Evolutionary conservation across 805 yeast species (phyloP).

Genomic region (Nadsonia fulvescens): DNA sequence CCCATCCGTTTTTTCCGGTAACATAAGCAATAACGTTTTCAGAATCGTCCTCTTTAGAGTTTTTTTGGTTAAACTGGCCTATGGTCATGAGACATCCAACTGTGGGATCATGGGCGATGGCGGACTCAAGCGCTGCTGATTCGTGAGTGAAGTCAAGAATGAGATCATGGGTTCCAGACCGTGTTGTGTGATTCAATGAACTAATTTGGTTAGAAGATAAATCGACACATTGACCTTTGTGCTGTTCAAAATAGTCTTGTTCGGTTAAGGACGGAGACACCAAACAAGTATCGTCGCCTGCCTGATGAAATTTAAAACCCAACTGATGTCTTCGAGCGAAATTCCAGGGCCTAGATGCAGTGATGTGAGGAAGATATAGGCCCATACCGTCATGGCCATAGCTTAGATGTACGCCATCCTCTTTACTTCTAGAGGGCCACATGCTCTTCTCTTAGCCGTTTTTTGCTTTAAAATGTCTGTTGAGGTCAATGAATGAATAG

Average conservation of each 20-base stretch:
- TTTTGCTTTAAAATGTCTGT: no score
- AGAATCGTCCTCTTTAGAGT: slow-evolving; percentile 1
- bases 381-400: slow-evolving; percentile 27
- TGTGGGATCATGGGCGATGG: slow-evolving; percentile 8
- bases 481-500: no score
- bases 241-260: slow-evolving; percentile 1
- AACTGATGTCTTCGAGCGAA: slow-evolving; percentile 16
- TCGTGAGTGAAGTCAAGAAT: slow-evolving; percentile 4
- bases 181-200: slow-evolving; percentile 1
- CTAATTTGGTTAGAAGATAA: no score
- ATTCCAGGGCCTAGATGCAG: slow-evolving; percentile 11
- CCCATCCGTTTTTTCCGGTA: slow-evolving; percentile 4
- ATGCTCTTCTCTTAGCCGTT: no score
- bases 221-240: slow-evolving; percentile 1
- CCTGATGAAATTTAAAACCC: slow-evolving; percentile 9
- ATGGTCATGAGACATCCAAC: slow-evolving; percentile 5
- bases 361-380: slow-evolving; percentile 9
- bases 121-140: slow-evolving; percentile 4
- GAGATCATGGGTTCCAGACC: slow-evolving; percentile 6
- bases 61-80: slow-evolving; percentile 2
- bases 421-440: slow-evolving; percentile 25
- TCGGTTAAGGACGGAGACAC: slow-evolving; percentile 3
- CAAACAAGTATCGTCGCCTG: slow-evolving; percentile 5
- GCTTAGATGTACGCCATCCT: slow-evolving; percentile 23
- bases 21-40: slow-evolving; percentile 4